Evolutionary conservation across 2,329 filamentous ascomycete species (phyloP), one percentile per base, ranked within the genome.

Genomic region (Massarina eburnea): DNA sequence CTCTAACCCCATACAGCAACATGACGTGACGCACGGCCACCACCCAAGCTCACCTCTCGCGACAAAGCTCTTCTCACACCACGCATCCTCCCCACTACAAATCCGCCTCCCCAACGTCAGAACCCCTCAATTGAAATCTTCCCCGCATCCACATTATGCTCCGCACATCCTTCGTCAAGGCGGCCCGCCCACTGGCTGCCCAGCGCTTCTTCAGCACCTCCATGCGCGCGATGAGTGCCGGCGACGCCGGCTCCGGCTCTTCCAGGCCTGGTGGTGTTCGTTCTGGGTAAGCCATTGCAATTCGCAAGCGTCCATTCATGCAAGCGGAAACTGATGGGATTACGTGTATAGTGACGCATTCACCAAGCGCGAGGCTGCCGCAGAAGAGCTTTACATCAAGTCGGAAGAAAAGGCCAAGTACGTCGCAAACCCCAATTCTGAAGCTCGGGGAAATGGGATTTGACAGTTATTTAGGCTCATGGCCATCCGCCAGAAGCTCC

Each of bases 381-480:
- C 77, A 69, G 94, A 97, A 78, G 86, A 91, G 71, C 82, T 83
- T 61, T 89, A 88, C 75, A 91, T 99, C 75, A 83, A 84, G 65
- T 78, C 88, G 77, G 88, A 91, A 69, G 94, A 97, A 82, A 83
- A 84, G 76, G 85, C 91, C 77, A 96, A 96, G 89, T 72, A 62
- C 56, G 67, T 59, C 17, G 19, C 15, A 43, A 35, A 27, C 42
- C 14, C 9, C 41, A 8, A 8, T 4, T 39, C 34, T 12, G 22
- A 18, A 26, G 27, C 45, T 39, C 17, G n/a, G 15, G 21, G 19
- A 46, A 19, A 36, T 26, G n/a, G n/a, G 15, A 26, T 29, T 59
- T 65, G 34, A 67, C 48, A 7, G 10, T n/a, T 17, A 22, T 2
- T 27, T 49, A 81, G 80, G 67, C 86, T 96, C 53, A 61, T 81